Evolutionary conservation across 2,329 filamentous ascomycete species (phyloP).

Genomic region (Colletotrichum karsti): DNA sequence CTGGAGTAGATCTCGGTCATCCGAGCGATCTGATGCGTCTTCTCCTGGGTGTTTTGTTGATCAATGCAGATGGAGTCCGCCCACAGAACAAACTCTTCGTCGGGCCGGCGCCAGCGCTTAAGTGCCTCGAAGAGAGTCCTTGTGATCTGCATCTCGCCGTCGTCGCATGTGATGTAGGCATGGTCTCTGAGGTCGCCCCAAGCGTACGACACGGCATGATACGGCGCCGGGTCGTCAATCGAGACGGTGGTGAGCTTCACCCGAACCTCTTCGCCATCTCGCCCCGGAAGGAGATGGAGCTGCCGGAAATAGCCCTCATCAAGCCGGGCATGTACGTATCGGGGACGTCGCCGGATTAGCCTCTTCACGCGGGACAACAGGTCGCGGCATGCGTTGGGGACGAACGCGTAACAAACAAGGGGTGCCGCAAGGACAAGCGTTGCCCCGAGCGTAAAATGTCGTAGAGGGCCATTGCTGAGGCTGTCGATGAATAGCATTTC

Average conservation of each 20-base stretch:
- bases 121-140: background rate
- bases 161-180: conserved; percentile 33
- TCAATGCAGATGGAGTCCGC: conserved; percentile 7
- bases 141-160: conserved; percentile 36
- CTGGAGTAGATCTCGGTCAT: background rate
- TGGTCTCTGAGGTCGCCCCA: background rate
- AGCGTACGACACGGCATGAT: conserved; percentile 10
- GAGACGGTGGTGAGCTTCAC: background rate
- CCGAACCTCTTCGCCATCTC: background rate
- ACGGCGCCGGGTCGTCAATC: background rate
- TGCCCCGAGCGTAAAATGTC: background rate
- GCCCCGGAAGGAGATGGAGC: background rate
- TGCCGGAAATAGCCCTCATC: background rate
- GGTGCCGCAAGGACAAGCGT: background rate
- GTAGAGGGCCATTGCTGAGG: background rate
- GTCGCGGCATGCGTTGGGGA: background rate
- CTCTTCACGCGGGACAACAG: background rate
- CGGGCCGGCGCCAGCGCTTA: background rate
- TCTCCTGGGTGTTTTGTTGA: background rate
- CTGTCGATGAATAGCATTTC: background rate
- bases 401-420: background rate
- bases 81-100: background rate
- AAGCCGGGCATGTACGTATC: background rate
- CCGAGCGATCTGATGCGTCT: background rate
- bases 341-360: background rate